These are phyloP conservation scores for Eucalyptus virginea DNA, from an alignment of 345 rosid species.

Conservation along the genomic window DNA sequence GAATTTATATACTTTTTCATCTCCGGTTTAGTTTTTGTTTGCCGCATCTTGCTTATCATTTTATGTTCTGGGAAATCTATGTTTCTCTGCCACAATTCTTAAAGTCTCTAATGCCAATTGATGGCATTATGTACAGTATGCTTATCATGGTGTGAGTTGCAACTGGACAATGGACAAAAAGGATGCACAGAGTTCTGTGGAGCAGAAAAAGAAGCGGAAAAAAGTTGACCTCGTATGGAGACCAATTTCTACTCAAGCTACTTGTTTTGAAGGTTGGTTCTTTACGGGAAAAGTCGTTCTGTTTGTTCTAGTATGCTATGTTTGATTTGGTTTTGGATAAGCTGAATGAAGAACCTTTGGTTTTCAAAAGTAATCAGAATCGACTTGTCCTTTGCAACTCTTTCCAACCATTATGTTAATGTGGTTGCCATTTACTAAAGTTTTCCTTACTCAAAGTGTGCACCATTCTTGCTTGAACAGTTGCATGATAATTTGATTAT, in stretches of 20 bases:
- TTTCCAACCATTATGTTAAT: not conserved
- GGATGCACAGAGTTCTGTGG: slow-evolving; percentile 3
- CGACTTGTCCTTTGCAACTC: not conserved
- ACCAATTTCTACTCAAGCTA: slow-evolving; percentile 36
- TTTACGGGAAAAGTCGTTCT: not conserved
- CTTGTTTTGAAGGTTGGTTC: slow-evolving; percentile 34
- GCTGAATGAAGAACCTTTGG: not conserved
- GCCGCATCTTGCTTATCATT: not conserved
- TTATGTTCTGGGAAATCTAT: not conserved
- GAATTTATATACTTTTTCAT: not conserved
- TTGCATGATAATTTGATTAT: not conserved
- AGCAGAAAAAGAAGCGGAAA: slow-evolving; percentile 21
- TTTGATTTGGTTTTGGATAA: not conserved
- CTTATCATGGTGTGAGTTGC: not conserved
- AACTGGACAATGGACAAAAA: not conserved
- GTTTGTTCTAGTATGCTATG: not conserved
- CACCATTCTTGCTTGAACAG: not conserved
- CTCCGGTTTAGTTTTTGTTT: not conserved
- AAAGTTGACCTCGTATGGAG: slow-evolving; percentile 33
- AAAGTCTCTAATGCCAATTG: not conserved
- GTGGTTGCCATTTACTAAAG: not conserved
- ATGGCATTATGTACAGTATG: slow-evolving; percentile 7
- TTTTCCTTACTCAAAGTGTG: not conserved
- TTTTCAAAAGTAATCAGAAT: not conserved
- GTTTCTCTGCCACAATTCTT: not conserved